Percentiles rank a stretch among this genome's conserved stretches.
Conservation (phyloP, 352 stramenopile species). For the Phytophthora citricola region DNA sequence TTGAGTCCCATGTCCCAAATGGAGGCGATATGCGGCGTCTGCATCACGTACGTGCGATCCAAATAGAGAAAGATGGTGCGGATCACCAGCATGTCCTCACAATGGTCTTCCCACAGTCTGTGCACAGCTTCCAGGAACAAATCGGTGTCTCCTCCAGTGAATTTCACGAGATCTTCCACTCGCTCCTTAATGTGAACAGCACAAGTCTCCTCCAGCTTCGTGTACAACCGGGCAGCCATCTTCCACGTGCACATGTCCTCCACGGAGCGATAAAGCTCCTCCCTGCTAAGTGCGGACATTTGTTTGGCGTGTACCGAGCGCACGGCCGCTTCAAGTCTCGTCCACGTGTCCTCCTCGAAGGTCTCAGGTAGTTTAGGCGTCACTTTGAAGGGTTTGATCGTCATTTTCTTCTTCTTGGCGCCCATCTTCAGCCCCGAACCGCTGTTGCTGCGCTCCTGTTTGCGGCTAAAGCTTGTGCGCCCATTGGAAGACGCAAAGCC, state of each 20-base stretch:
- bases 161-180: constrained; percentile 67
- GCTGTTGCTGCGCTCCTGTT: constrained; percentile 42
- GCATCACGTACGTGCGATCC: constrained; percentile 91
- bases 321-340: constrained; percentile 70
- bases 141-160: constrained; percentile 67
- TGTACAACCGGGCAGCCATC: constrained; percentile 82
- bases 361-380: constrained; percentile 72
- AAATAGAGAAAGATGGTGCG: constrained; percentile 95
- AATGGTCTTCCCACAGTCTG: constrained; percentile 90
- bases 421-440: constrained; percentile 26
- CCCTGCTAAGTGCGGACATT: constrained; percentile 65
- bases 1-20: constrained; percentile 94
- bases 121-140: constrained; percentile 84
- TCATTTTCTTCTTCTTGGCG: constrained; percentile 81
- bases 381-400: constrained; percentile 87
- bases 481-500: constrained; percentile 36
- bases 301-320: constrained; percentile 73
- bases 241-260: constrained; percentile 95
- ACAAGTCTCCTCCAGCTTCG: constrained; percentile 73
- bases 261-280: constrained; percentile 87
- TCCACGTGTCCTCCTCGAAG: constrained; percentile 86
- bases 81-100: constrained; percentile 92
- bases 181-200: constrained; percentile 63
- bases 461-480: constrained; percentile 34
- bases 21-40: constrained; percentile 80